Evolutionary conservation across 139 green algal species (phyloP).

Genomic region (Chlamydomonas sp.): DNA sequence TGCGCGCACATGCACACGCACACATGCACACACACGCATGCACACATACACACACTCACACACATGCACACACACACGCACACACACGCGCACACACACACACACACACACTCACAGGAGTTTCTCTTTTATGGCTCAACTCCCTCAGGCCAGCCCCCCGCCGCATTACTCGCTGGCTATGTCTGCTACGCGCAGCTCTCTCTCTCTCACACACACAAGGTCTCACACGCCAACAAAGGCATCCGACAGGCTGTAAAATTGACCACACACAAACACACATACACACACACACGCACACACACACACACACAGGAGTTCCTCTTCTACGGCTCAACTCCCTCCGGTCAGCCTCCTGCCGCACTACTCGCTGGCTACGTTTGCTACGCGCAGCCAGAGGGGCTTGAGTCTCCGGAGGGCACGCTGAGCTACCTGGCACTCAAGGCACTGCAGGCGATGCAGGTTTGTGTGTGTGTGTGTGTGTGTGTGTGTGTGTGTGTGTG

Average conservation of each 20-base stretch:
- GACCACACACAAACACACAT: neutral
- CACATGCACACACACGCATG: no score
- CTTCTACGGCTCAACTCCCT: neutral
- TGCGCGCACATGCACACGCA: no score
- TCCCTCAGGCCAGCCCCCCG: slow-evolving; percentile 9
- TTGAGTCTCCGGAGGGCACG: neutral
- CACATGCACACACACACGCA: neutral
- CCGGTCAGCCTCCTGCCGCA: slow-evolving; percentile 8
- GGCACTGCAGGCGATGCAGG: slow-evolving; percentile 17
- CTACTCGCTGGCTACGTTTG: slow-evolving; percentile 20
- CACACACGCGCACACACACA: neutral
- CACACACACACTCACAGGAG: neutral
- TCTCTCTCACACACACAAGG: no score
- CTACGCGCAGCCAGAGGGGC: slow-evolving; percentile 21
- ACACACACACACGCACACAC: neutral
- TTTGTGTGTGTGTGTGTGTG: no score
- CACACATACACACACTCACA: neutral
- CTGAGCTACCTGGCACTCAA: slow-evolving; percentile 25
- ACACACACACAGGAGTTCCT: neutral
- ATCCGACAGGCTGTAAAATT: neutral
- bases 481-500: no score
- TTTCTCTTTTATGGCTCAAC: neutral
- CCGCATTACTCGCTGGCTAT: slow-evolving; percentile 19
- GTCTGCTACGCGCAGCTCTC: slow-evolving; percentile 23
- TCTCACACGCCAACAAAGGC: no score